Evolutionary conservation across 2,329 filamentous ascomycete species (phyloP), one percentile per base, ranked within the genome.

Genomic region (Aureobasidium sp.): DNA sequence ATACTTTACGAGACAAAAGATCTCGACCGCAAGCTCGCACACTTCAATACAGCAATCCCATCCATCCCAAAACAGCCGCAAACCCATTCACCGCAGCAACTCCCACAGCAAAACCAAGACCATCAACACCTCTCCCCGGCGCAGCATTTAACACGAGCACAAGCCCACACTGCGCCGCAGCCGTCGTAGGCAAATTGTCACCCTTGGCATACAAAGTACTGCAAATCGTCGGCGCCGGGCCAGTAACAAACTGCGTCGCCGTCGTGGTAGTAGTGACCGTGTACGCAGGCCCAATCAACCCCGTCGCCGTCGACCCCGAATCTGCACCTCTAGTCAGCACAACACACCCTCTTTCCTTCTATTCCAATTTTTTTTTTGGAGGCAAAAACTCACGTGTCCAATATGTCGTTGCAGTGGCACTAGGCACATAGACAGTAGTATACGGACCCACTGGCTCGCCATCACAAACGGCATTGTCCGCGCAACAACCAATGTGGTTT

Each of bases 401-500:
- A 34, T 36, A 60, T 0, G 57, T 60, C 3, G 44, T 51, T 11
- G 39, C 53, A 0, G 53, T 57, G 9, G 53, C 53, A 47, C 17
- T 36, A 5, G 53, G 53, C 7, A 57, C 41, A n/a, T 31, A 45
- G 0, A 57, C 53, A 11, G 53, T 57, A 0, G 53, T 57, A 20
- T 56, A 44, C 20, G 25, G 57, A 1, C 15, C 2, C 4, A 3
- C 27, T 20, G 55, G 39, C 15, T 57, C 55, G 7, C 44, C 56
- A 6, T 14, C n/a, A 12, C 57, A 60, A 15, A 49, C 17, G 8
- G 25, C 57, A 31, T 25, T 41, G 36, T 51, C 45, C 6, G 57
- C 57, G 14, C 57, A 60, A n/a, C 57, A 60, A 1, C 57, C 57
- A 11, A 60, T 60, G 17, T 60, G 57, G 22, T 60, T 60, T 22